Percentiles rank a stretch among this genome's conserved stretches.
phyloP scores from a whole-genome alignment of 2,329 filamentous ascomycete species.

The Sordariomycetes sp. region DNA sequence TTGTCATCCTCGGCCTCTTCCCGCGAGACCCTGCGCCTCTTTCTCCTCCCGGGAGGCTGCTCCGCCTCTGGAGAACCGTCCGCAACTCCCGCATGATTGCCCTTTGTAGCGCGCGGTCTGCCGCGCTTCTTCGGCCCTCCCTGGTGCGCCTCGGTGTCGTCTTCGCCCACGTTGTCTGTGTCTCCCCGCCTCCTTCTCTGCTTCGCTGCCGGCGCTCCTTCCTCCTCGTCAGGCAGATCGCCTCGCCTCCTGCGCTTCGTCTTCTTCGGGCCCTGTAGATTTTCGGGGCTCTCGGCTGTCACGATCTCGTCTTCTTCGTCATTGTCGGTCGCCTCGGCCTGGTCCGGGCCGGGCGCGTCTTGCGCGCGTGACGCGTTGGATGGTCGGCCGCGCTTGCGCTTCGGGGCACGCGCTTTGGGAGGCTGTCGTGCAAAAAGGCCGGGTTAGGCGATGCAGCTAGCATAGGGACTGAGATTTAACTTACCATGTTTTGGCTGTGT shows the following conservation, averaged over 20 bases:
- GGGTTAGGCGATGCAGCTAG: not conserved
- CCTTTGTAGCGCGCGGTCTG: not conserved
- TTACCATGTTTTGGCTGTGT: conserved; percentile 4
- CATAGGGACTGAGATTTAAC: not conserved
- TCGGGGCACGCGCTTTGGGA: conserved; percentile 17
- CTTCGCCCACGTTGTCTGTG: not conserved
- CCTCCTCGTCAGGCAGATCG: not conserved
- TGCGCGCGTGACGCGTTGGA: conserved; percentile 26
- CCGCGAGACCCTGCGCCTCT: conserved; percentile 17
- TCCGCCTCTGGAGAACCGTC: not conserved
- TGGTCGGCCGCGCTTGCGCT: conserved; percentile 32
- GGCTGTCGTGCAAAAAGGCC: conserved; percentile 11
- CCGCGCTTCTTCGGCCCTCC: not conserved
- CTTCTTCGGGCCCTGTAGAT: not conserved
- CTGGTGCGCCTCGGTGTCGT: not conserved
- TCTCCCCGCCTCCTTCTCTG: conserved; percentile 1
- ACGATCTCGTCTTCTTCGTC: conserved; percentile 13
- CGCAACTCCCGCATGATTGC: not conserved
- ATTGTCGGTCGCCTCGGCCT: conserved; percentile 7
- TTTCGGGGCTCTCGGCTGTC: not conserved
- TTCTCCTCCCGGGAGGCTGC: conserved; percentile 9
- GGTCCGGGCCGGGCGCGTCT: not conserved
- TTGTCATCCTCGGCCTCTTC: conserved; percentile 8
- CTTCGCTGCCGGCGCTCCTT: not conserved
- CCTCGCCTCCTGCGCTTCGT: not conserved